Evolutionary conservation across 163 green algal genomes (phyloP), one percentile per base, ranked within the genome.

Genomic region (Trebouxia gelatinosa): DNA sequence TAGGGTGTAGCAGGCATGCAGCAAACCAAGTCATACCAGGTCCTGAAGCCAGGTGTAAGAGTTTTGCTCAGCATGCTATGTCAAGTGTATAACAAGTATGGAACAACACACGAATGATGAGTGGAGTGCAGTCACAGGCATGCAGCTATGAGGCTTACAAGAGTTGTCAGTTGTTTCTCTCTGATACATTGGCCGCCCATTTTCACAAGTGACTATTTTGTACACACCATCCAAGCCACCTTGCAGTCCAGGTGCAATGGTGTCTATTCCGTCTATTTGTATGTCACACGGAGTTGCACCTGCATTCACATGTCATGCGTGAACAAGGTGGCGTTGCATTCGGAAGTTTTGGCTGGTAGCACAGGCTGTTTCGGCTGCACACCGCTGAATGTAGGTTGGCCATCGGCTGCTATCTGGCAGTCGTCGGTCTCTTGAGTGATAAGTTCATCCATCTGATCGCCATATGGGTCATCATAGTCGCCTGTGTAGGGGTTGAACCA

Each of bases 171-270:
- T 57, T 19, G 43, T 76, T 54, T 78, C 7, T n/a, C 80, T 58
- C 21, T 78, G 80, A 66, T 82, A 85, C 34, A 81, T 28, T 2
- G 80, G 80, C 23, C 75, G 58, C 2, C 80, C 80, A 66, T 80
- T 82, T 57, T 80, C 68, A 58, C 80, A 85, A 11, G 75, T 74
- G 2, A 28, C 34, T 3, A 85, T 32, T 34, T 64, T 79, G 71
- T 85, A 85, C 0, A 80, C 39, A 57, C 80, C 80, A 68, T 85
- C 80, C 37, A 85, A 29, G 29, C 80, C 80, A 1, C 80, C 80
- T 38, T 5, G 6, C 19, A 82, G n/a, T 34, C 48, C 38, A 29
- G 64, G 70, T 26, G 78, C 29, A 29, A 50, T 5, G 68, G 66
- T 78, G 70, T 85, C 77, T 3, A 75, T 75, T 23, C 80, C 80